Evolutionary conservation across 1,284 basidiomycete genomes (phyloP).

Genomic region (Thecaphora frezii): DNA sequence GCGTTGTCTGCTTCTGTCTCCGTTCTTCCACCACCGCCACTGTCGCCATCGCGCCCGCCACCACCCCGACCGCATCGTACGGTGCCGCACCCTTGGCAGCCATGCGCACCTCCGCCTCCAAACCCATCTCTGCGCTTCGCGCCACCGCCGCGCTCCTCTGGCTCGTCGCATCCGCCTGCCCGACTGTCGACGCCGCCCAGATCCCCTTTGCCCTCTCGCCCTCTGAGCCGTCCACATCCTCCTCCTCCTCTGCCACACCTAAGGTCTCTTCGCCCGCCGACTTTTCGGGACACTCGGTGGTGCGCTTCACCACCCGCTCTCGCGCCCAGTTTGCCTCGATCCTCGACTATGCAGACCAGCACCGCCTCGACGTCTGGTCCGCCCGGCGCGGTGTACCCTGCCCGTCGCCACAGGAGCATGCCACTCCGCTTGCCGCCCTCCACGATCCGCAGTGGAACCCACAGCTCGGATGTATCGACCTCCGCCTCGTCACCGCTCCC

Average conservation of each 20-base stretch:
- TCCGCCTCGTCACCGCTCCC: constrained; percentile 6
- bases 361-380: constrained; percentile 23
- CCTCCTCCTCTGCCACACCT: too few relatives aligned
- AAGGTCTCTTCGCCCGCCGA: not conserved
- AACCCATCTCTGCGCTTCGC: too few relatives aligned
- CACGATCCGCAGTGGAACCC: not conserved
- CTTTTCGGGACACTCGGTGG: constrained; percentile 22
- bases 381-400: constrained; percentile 13
- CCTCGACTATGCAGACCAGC: constrained; percentile 6
- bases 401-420: not conserved
- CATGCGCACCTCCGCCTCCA: too few relatives aligned
- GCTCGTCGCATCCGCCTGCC: constrained; percentile 8
- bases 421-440: not conserved
- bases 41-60: too few relatives aligned
- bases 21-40: too few relatives aligned
- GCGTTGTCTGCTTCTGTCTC: too few relatives aligned
- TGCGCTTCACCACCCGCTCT: constrained; percentile 15
- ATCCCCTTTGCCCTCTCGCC: constrained; percentile 12
- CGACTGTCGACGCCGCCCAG: constrained; percentile 1
- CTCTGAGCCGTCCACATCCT: not conserved
- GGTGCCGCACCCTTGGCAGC: too few relatives aligned
- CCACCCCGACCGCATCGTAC: too few relatives aligned
- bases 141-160: too few relatives aligned
- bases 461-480: constrained; percentile 18
- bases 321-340: constrained; percentile 5